These are phyloP conservation scores for Guyanaporus albipodus DNA, from an alignment of 768 basidiomycete genomes.

Conservation along the genomic window DNA sequence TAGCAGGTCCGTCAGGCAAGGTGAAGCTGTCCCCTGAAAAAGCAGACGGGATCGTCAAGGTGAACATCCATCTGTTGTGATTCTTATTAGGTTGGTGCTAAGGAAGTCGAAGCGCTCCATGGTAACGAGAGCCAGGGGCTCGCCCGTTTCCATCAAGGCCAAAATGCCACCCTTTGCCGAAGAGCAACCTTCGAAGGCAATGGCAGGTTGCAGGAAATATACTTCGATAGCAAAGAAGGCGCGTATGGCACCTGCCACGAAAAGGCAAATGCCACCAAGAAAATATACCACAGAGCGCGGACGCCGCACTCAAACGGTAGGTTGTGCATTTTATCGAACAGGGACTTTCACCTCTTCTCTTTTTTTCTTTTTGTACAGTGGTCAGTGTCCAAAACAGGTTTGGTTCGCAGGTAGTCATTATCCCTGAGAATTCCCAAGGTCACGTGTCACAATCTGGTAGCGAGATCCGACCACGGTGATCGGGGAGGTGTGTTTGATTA, in stretches of 20 bases:
- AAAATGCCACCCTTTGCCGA: neutral
- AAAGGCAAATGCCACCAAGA: constrained; percentile 7
- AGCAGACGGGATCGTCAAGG: constrained; percentile 9
- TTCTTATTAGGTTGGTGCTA: neutral
- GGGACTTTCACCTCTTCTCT: no score
- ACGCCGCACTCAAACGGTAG: constrained; percentile 11
- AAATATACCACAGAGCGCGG: constrained; percentile 1
- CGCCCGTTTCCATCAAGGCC: neutral
- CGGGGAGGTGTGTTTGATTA: constrained; percentile 23
- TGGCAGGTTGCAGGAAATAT: constrained; percentile 16
- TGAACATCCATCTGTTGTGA: neutral
- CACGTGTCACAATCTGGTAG: no score
- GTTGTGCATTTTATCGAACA: neutral
- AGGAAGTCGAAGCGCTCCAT: constrained; percentile 6
- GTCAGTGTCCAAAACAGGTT: no score
- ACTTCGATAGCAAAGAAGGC: constrained; percentile 26
- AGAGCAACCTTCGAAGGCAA: constrained; percentile 3
- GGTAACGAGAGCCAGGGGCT: neutral
- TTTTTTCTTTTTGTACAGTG: no score
- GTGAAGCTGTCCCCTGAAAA: constrained; percentile 22
- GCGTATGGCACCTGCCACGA: constrained; percentile 5
- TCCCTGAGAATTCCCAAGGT: no score
- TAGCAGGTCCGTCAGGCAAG: constrained; percentile 26
- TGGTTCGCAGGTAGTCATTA: no score
- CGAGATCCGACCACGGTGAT: constrained; percentile 14